These are phyloP conservation scores for Noccaea bulbosa DNA, from an alignment of 345 rosid genomes.

Conservation along the genomic window DNA sequence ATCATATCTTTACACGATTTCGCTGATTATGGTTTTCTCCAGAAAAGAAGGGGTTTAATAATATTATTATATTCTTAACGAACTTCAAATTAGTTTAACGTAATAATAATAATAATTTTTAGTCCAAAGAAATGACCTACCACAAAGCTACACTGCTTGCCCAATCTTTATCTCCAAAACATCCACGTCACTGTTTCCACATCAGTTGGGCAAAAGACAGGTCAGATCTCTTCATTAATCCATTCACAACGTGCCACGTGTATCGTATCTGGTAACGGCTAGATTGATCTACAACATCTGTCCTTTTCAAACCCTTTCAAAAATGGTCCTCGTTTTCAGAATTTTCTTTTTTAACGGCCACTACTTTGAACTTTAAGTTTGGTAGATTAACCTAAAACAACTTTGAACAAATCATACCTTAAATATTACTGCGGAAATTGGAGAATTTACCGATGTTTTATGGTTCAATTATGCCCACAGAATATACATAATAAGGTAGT, in stretches of 20 bases:
- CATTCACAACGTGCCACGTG: conserved; percentile 34
- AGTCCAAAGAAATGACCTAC: conserved; percentile 20
- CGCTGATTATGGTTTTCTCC: conserved; percentile 3
- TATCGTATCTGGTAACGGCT: conserved; percentile 40
- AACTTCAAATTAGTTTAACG: not conserved
- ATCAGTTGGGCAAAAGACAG: conserved; percentile 44
- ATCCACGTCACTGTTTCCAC: conserved; percentile 43
- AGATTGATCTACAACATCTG: conserved; percentile 37
- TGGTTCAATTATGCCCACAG: not conserved
- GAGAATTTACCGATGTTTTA: not conserved
- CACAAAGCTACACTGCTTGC: conserved; percentile 1
- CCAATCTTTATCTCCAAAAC: conserved; percentile 34
- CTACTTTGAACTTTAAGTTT: not conserved
- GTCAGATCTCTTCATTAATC: conserved; percentile 25
- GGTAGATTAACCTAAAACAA: conserved; percentile 6
- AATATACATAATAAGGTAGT: not conserved
- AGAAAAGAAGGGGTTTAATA: not conserved
- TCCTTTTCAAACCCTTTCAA: conserved; percentile 23
- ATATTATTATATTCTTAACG: not conserved
- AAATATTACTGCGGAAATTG: not conserved
- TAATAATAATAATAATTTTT: not conserved
- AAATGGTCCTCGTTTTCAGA: conserved; percentile 23
- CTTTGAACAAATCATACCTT: not conserved
- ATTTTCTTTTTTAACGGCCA: conserved; percentile 21
- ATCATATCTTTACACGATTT: conserved; percentile 33